phyloP scores from a whole-genome alignment of 352 stramenopile species.

The Hyaloperonospora arabidopsidis region DNA sequence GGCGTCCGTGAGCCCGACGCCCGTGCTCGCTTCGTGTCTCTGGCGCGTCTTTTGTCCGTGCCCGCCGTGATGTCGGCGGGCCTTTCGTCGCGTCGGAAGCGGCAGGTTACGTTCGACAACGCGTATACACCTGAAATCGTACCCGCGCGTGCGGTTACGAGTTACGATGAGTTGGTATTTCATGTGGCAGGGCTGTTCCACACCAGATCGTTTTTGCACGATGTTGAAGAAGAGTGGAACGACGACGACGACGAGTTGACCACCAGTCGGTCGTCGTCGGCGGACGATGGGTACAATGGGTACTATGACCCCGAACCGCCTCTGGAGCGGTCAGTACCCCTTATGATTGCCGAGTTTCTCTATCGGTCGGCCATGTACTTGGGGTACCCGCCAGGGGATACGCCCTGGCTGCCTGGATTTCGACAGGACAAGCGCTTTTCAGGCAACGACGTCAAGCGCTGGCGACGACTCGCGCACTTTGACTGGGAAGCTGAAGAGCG shows the following conservation, averaged over 20 bases:
- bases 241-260: slow-evolving; percentile 7
- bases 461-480: slow-evolving; percentile 58
- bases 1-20: too few species aligned
- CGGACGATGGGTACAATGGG: slow-evolving; percentile 4
- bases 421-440: slow-evolving; percentile 63
- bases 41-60: slow-evolving; percentile 15
- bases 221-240: slow-evolving; percentile 31
- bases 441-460: slow-evolving; percentile 70
- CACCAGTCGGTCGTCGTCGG: neutral
- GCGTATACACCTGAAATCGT: slow-evolving; percentile 34
- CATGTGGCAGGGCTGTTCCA: slow-evolving; percentile 49
- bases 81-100: slow-evolving; percentile 14
- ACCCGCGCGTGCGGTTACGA: slow-evolving; percentile 27
- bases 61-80: slow-evolving; percentile 16
- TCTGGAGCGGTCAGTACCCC: slow-evolving; percentile 52
- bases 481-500: slow-evolving; percentile 55
- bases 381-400: slow-evolving; percentile 38
- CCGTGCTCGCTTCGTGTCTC: too few species aligned
- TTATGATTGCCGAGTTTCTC: slow-evolving; percentile 79
- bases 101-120: slow-evolving; percentile 48
- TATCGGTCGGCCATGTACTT: slow-evolving; percentile 64
- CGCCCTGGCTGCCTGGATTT: slow-evolving; percentile 58
- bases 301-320: slow-evolving; percentile 27
- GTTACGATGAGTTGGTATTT: slow-evolving; percentile 58
- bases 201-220: slow-evolving; percentile 45